Base-by-base conservation (phyloP, 495 filamentous ascomycete species). In the Penicillium lividum region DNA sequence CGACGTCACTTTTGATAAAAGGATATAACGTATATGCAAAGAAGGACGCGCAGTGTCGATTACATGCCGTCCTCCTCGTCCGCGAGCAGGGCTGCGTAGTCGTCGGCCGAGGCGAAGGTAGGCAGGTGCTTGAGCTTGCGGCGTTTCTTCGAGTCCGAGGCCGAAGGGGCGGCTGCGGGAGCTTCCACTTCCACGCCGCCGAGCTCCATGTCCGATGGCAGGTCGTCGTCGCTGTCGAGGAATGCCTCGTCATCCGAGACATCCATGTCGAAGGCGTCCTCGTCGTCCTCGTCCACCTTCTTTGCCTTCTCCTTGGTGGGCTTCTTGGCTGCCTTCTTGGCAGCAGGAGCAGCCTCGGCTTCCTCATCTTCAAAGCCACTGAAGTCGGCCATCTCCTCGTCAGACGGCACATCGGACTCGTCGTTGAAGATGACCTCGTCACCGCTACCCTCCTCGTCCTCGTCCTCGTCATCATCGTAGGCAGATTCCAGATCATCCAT, bases 41-140 rank as follows among this genome's bases (percentile, higher is more conserved):
- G 22, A 51, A 34, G 53, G 27, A 56, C 33, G 15, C 33, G 33
- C 7, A 25, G 28, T 34, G 7, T 28, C 45, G 4, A 43, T 51
- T 70, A 78, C 71, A 78, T 76, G 36, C 82, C 85, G 38, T 87
- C 87, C 46, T 88, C 89, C 58, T 92, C 91, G 52, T 78, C 84
- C 11, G 80, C 89, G 64, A 98, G 68, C 79, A 97, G 81, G 60
- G 88, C 88, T 27, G 92, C 93, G 73, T 98, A 98, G 65, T 98
- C 95, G 22, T 98, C 94, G 18, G 80, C 87, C 31, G 89, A 92
- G 22, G 95, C 94, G 77, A 98, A 98, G 0, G 85, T 95, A 4
- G 94, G 94, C 60, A 98, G 77, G 61, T 84, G 82, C 80, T 90
- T 95, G 66, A 98, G 75, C 82, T 92, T 92, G 82, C 87, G 87